Conservation (phyloP, 768 basidiomycete species). For the Boletus reticuloceps region DNA sequence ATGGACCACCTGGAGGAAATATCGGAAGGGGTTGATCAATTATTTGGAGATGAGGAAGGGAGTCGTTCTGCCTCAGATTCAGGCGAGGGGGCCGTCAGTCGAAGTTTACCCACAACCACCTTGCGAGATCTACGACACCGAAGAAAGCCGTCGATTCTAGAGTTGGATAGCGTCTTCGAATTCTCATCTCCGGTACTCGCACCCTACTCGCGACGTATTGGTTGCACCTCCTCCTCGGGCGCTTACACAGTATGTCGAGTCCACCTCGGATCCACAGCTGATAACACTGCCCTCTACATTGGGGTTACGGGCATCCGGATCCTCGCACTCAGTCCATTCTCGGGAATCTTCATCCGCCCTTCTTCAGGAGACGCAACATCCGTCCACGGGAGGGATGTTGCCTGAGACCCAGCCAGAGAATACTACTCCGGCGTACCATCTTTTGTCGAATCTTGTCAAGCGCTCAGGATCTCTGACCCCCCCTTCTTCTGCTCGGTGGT, state of each 20-base stretch:
- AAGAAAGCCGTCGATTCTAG: constrained; percentile 46
- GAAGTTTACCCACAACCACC: constrained; percentile 43
- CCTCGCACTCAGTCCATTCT: constrained; percentile 23
- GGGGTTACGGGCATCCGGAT: constrained; percentile 48
- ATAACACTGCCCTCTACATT: constrained; percentile 70
- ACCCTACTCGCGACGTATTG: constrained; percentile 50
- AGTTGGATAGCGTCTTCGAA: constrained; percentile 31
- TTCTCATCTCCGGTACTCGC: constrained; percentile 48
- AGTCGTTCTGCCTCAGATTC: not conserved
- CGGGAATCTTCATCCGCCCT: not conserved
- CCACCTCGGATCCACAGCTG: constrained; percentile 47
- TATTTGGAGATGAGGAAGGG: constrained; percentile 40
- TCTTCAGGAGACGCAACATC: constrained; percentile 1
- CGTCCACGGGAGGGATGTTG: constrained; percentile 9
- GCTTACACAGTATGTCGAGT: constrained; percentile 69
- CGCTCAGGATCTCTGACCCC: constrained; percentile 30
- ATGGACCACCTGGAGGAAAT: constrained; percentile 68
- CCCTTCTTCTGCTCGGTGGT: constrained; percentile 26
- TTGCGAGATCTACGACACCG: constrained; percentile 32
- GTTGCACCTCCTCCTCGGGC: constrained; percentile 72
- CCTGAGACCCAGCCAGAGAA: constrained; percentile 41
- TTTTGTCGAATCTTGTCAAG: constrained; percentile 57
- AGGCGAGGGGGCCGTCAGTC: constrained; percentile 35
- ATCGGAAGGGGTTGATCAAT: constrained; percentile 55
- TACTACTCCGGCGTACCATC: constrained; percentile 56